These are phyloP conservation scores for Platanus orientalis DNA, from an alignment of 164 flowering plant species.

Conservation along the genomic window DNA sequence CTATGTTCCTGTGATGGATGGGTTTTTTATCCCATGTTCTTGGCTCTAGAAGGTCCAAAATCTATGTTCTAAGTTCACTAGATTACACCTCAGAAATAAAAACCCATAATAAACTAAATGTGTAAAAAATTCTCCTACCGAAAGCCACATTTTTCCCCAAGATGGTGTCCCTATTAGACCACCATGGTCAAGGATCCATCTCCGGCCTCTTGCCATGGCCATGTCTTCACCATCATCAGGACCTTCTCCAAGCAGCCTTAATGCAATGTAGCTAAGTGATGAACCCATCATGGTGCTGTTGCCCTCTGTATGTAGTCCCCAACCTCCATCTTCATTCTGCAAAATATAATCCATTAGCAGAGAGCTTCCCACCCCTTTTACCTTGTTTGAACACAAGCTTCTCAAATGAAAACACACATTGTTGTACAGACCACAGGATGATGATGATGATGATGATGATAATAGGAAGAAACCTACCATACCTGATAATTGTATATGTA, in stretches of 20 bases:
- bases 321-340: constrained; percentile 51
- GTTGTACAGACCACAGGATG: too few species aligned
- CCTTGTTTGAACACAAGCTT: too few species aligned
- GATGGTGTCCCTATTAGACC: constrained; percentile 40
- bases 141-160: constrained; percentile 63
- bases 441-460: too few species aligned
- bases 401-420: too few species aligned
- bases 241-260: constrained; percentile 36
- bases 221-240: constrained; percentile 22
- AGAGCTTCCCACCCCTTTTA: too few species aligned
- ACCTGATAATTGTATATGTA: constrained; percentile 56
- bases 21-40: too few species aligned
- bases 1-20: too few species aligned
- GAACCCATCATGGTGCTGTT: constrained; percentile 41
- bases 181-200: constrained; percentile 52
- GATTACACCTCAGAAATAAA: too few species aligned
- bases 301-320: constrained; percentile 45
- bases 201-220: constrained; percentile 31
- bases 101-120: too few species aligned
- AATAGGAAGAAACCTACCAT: background rate
- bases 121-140: constrained; percentile 19
- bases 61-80: too few species aligned
- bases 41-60: too few species aligned
- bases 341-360: background rate
- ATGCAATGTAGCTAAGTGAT: constrained; percentile 28